phyloP scores from a whole-genome alignment of 2,329 filamentous ascomycete genomes.

The Phaeophleospora eucalypticola region DNA sequence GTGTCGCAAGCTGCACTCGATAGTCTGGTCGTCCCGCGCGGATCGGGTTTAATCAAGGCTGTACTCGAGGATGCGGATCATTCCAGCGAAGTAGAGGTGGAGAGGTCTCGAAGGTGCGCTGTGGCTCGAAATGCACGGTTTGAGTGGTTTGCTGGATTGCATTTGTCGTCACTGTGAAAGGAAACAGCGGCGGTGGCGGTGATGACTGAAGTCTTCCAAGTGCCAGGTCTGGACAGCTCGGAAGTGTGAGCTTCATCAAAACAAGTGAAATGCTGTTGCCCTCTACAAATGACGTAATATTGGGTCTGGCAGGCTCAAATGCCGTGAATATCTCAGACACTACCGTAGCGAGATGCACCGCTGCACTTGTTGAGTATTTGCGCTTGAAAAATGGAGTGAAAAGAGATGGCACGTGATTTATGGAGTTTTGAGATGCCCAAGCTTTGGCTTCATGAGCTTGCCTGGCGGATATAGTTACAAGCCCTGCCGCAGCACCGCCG shows the following conservation, averaged over 20 bases:
- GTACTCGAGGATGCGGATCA: background rate
- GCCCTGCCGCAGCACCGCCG: background rate
- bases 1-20: background rate
- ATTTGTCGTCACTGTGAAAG: background rate
- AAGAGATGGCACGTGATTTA: background rate
- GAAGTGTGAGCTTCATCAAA: background rate
- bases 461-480: background rate
- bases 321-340: no score
- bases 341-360: no score
- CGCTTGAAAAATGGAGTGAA: no score
- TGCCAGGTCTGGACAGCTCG: background rate
- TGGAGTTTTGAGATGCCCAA: background rate
- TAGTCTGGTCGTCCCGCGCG: background rate
- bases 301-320: no score
- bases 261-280: background rate
- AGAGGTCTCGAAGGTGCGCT: background rate
- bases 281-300: conserved; percentile 1
- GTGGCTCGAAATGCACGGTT: no score
- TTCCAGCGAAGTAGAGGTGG: background rate
- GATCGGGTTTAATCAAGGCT: conserved; percentile 1
- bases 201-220: background rate
- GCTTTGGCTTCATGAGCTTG: background rate
- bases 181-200: background rate
- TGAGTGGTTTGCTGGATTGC: background rate
- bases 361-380: no score